Base-by-base conservation (phyloP, 208 protist species). In the Porcisia deanei region DNA sequence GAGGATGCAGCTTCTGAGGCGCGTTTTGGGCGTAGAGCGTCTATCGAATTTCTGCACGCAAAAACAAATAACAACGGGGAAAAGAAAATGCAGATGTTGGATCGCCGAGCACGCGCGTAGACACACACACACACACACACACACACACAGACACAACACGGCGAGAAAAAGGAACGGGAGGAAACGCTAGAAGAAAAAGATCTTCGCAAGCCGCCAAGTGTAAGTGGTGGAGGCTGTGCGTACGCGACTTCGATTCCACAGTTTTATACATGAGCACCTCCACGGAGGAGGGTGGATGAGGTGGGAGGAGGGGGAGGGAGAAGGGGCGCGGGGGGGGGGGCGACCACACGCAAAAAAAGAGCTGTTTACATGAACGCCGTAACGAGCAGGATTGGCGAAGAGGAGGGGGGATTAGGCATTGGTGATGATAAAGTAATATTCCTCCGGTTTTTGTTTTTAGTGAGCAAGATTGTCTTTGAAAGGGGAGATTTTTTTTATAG, bases 261-360 rank as follows among this genome's bases (percentile, higher is more conserved):
- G 61, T 30, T 60, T 43, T 37, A 10, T 71, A 71, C 65, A 71
- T 71, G 65, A 71, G 66, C 47, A 9, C 39, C 5, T 55, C 47
- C 52, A 37, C 45, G 45, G 45, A 20, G 22, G 65, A 57, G 43
- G 18, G 43, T 20, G 49, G 64, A 65, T 16, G n/a, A 34, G 47
- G 55, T 22, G 30, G 52, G 34, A 64, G 41, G 30, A 45, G 63
- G 18, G 63, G 39, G 63, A 37, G 39, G 63, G 18, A 47, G 18
- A 39, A 68, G 63, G 34, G 22, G 58, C 9, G 22, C 34, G 47
- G 67, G n/a, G n/a, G 65, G 43, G 65, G 65, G 18, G 22, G 43
- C 1, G 41, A 16, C 20, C 22, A 20, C 8, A 71, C 37, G 53
- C 12, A 54, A 30, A 72, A 43, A 49, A 25, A 49, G 63, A 41